Evolutionary conservation across 192 early-diverging fungal genomes (phyloP), one percentile per base, ranked within the genome.

Genomic region (Anaeromyces robustus): DNA sequence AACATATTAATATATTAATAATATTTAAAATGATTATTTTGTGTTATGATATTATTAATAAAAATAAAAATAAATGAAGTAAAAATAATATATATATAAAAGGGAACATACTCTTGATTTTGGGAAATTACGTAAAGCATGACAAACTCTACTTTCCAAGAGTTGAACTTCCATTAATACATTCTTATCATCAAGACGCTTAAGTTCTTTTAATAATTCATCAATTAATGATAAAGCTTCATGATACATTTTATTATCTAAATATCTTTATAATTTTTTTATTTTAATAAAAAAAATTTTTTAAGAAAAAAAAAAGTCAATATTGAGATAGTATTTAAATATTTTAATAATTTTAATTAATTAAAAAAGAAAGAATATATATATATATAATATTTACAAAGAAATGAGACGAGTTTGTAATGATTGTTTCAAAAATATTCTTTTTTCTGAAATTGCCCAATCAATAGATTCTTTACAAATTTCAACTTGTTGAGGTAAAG

Each of bases 101-200:
- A 26, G 7, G 41, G 0, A 26, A 17, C 28, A 78, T 87, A 92
- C 93, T 81, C 96, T 90, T 29, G 96, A 91, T 84, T 98, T 98
- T 79, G 98, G 92, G 82, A 98, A 82, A 85, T 99, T 98, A 79
- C 94, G 88, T 30, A 98, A 86, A 4, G 95, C 94, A 86, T 97
- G 94, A 83, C 94, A 98, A 29, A 94, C 95, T 82, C 95, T 89
- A 85, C 94, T 96, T 87, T 99, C 97, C 78, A 99, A 86, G 79
- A 99, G 84, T 81, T 98, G 96, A 11, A 99, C 97, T 83, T 99
- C 98, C 77, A 98, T 95, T 79, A 98, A 86, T 29, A 97, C 93
- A 90, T 95, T 96, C 88, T 98, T 98, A 89, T 99, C 98, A 89
- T 99, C 98, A 77, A 99, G 86, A 77, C 95, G 93, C 89, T 98